Conservation (phyloP, 352 stramenopile genomes). For the Globisporangium paddicum region DNA sequence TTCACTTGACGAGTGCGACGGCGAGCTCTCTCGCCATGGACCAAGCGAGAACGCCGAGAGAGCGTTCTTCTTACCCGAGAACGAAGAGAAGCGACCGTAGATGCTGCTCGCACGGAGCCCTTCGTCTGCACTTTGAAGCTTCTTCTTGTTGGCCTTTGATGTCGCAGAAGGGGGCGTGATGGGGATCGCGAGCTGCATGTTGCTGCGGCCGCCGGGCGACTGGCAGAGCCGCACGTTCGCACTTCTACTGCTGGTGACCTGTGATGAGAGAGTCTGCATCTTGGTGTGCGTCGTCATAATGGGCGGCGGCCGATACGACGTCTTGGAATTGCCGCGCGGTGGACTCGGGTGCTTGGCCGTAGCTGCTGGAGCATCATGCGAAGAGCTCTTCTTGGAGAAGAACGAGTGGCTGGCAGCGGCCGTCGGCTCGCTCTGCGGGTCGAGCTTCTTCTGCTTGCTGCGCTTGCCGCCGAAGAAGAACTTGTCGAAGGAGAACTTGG, state of each 20-base stretch:
- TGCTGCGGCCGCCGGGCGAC: slow-evolving; percentile 26
- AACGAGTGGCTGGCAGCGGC: slow-evolving; percentile 6
- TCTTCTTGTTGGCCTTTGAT: slow-evolving; percentile 1
- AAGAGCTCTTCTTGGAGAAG: slow-evolving; percentile 8
- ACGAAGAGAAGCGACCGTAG: slow-evolving; percentile 2
- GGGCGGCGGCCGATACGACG: slow-evolving; percentile 19
- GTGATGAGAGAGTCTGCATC: background rate
- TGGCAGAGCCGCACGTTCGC: slow-evolving; percentile 24
- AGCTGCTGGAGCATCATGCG: background rate
- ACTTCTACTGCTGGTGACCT: background rate
- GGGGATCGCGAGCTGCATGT: slow-evolving; percentile 37
- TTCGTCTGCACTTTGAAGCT: background rate
- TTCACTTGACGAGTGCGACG: background rate
- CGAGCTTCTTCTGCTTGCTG: slow-evolving; percentile 15
- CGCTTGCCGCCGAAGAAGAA: slow-evolving; percentile 16
- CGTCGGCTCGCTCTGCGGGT: background rate
- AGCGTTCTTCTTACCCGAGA: background rate
- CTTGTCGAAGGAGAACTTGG: slow-evolving; percentile 25
- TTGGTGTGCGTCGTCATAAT: slow-evolving; percentile 12
- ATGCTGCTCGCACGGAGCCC: slow-evolving; percentile 11
- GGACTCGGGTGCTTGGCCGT: background rate
- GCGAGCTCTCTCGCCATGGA: slow-evolving; percentile 8
- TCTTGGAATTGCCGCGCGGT: slow-evolving; percentile 11
- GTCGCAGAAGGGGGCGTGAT: slow-evolving; percentile 19
- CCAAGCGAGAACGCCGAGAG: slow-evolving; percentile 10